Conservation (phyloP, 1,284 basidiomycete species). For the Leccinum griseonigrum region DNA sequence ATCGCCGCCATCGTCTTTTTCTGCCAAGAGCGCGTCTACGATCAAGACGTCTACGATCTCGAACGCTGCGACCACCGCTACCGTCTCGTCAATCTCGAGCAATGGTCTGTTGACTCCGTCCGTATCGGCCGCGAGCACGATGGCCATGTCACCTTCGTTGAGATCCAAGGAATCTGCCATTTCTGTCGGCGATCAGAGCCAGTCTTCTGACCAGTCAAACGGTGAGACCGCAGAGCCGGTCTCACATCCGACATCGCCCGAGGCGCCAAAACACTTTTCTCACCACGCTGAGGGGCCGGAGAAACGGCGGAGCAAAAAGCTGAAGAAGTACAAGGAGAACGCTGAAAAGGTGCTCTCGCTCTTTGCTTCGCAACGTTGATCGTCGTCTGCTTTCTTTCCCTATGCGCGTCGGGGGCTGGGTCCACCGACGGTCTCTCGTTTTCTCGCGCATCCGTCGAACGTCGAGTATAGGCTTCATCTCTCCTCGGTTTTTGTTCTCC, state of each 20-base stretch:
- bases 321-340: conserved; percentile 80
- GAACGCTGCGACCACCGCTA: conserved; percentile 45
- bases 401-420: conserved; percentile 21
- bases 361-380: conserved; percentile 57
- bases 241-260: conserved; percentile 28
- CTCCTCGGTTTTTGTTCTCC: conserved; percentile 22
- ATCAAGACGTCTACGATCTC: conserved; percentile 42
- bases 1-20: conserved; percentile 59
- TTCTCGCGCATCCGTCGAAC: conserved; percentile 19
- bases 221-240: conserved; percentile 39
- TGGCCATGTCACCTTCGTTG: conserved; percentile 58
- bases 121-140: conserved; percentile 46
- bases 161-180: conserved; percentile 74
- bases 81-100: conserved; percentile 47
- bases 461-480: conserved; percentile 21
- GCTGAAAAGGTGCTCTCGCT: conserved; percentile 79
- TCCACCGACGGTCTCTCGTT: conserved; percentile 19
- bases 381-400: not conserved
- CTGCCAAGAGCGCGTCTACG: conserved; percentile 43
- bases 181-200: conserved; percentile 64
- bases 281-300: conserved; percentile 43
- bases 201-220: conserved; percentile 70
- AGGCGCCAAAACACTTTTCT: conserved; percentile 33
- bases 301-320: conserved; percentile 63
- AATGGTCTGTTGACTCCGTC: conserved; percentile 55